These are phyloP conservation scores for Termitomyces sp. DNA, from an alignment of 1,284 basidiomycete species.

Conservation along the genomic window DNA sequence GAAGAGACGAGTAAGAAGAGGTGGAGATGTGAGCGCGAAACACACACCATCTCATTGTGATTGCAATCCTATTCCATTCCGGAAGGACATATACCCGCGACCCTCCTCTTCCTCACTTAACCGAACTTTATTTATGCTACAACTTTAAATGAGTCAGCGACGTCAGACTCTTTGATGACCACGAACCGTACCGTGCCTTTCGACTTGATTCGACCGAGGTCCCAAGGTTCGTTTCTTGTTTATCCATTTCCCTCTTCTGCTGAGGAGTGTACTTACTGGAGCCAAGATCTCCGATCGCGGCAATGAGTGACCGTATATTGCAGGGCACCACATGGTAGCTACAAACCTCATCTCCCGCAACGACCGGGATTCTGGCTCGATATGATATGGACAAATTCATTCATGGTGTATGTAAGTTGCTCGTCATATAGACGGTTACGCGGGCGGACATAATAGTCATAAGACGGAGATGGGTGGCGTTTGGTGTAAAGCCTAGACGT, in stretches of 20 bases:
- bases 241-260: background rate
- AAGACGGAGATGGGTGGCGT: background rate
- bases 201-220: too few relatives aligned
- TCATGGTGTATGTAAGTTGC: background rate
- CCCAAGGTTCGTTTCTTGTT: background rate
- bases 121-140: background rate
- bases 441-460: background rate
- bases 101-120: background rate
- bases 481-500: background rate
- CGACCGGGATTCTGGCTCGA: too few relatives aligned
- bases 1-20: too few relatives aligned
- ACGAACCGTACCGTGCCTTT: too few relatives aligned
- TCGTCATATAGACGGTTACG: background rate
- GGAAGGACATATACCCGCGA: conserved; percentile 3
- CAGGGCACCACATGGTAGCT: background rate
- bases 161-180: too few relatives aligned
- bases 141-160: background rate
- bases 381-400: too few relatives aligned
- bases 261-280: background rate
- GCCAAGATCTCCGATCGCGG: background rate
- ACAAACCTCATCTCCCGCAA: background rate
- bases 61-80: background rate
- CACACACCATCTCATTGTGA: background rate
- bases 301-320: background rate
- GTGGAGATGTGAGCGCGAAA: background rate